Base-by-base conservation (phyloP, 352 stramenopile genomes). In the Thraustochytrium sp. region DNA sequence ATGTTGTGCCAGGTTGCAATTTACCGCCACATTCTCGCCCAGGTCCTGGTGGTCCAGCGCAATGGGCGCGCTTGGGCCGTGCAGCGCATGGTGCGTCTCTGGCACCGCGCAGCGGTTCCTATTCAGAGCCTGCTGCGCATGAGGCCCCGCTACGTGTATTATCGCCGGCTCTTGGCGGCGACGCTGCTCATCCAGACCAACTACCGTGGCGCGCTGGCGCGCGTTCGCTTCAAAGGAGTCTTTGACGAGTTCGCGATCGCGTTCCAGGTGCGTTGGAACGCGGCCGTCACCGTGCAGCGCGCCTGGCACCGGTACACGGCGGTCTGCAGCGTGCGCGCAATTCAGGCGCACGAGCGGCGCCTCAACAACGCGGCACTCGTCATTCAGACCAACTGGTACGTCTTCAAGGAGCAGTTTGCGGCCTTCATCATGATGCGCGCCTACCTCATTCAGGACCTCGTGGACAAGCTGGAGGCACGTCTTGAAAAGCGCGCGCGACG, bases 151-250 rank as follows among this genome's bases (percentile, higher is more conserved):
- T 65, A 64, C 37, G 13, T 46, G 3, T 61, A 29, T 11, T 80
- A 75, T 72, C 1, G 8, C 18, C 5, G 40, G 37, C 36, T 80
- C 53, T 75, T 75, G 68, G 68, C 68, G 13, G 68, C 68, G 5
- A 80, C 68, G 21, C 31, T 80, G 23, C 63, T 80, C 23, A 80
- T 80, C 46, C 68, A 80, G n/a, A 42, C 51, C 21, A 80, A 80
- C 26, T 80, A 80, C 26, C 46, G 68, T 9, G 68, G 48, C 23
- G 68, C 76, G 26, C 46, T 61, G 23, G 68, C n/a, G 0, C 46
- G 68, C 34, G 51, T 80, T 21, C 68, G 68, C 51, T 80, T 61
- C 44, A 80, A 80, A 34, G 1, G 13, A 21, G 11, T 80, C n/a
- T 55, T 80, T 31, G 18, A 80, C 5, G 46, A 44, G 29, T 51